A percentile compares a stretch with the other conserved stretches of the same genome.
phyloP scores from a whole-genome alignment of 2,329 filamentous ascomycete species.

The Aureobasidium namibiae region DNA sequence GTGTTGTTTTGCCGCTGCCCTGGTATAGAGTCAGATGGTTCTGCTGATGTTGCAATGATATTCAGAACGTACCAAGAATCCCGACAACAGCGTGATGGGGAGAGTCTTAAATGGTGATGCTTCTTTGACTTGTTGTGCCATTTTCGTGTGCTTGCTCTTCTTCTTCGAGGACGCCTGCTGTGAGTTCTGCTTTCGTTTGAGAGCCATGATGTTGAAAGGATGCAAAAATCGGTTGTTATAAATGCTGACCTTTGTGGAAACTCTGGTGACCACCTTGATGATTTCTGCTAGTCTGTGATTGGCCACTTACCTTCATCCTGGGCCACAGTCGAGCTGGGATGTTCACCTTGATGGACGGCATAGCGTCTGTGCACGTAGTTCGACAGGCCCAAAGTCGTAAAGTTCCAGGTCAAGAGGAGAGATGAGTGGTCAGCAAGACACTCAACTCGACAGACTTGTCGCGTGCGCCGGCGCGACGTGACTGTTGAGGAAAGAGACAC shows the following conservation, averaged over 20 bases:
- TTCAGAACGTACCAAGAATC: constrained; percentile 43
- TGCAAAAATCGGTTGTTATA: background rate
- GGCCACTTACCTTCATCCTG: background rate
- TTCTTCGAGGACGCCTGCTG: background rate
- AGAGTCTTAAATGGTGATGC: constrained; percentile 28
- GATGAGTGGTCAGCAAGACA: constrained; percentile 1
- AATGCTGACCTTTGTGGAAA: background rate
- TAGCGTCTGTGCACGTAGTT: background rate
- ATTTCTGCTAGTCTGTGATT: constrained; percentile 1
- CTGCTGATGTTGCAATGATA: too few species aligned
- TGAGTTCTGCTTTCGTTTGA: constrained; percentile 9
- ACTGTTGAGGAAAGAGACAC: background rate
- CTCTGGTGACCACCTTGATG: constrained; percentile 11
- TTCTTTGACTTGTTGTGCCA: constrained; percentile 6
- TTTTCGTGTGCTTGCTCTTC: constrained; percentile 4
- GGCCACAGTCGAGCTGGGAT: background rate
- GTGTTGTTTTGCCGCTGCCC: constrained; percentile 64
- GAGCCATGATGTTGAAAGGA: background rate
- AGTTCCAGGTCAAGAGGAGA: too few species aligned
- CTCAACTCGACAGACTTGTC: background rate
- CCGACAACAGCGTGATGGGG: constrained; percentile 54
- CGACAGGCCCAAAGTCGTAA: background rate
- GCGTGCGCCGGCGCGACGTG: background rate
- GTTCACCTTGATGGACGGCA: constrained; percentile 3
- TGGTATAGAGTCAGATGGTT: constrained; percentile 22